Evolutionary conservation across 331 rosid genomes (phyloP).

Genomic region (Erythrophleum ivorense): DNA sequence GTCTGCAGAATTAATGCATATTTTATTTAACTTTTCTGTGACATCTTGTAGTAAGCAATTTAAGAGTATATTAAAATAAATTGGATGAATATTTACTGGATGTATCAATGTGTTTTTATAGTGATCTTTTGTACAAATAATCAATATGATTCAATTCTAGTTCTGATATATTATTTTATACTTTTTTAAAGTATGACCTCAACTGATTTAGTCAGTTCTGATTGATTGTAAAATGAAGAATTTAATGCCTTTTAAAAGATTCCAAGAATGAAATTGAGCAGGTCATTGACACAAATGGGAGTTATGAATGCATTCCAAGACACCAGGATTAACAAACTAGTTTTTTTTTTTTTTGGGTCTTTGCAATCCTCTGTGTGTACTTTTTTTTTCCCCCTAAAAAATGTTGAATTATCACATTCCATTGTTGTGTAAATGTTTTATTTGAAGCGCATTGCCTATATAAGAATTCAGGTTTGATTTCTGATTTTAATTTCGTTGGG

Average conservation of each 20-base stretch:
- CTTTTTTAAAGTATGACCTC: neutral
- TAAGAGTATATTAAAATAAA: neutral
- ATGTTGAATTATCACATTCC: constrained; percentile 10
- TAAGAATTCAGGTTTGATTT: constrained; percentile 27
- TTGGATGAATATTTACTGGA: constrained; percentile 15
- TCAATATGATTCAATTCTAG: constrained; percentile 23
- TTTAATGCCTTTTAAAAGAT: constrained; percentile 21
- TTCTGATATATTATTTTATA: constrained; percentile 1
- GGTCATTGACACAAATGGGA: constrained; percentile 30
- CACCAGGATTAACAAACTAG: constrained; percentile 8
- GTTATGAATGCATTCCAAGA: constrained; percentile 31
- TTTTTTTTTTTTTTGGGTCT: neutral
- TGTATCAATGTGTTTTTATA: neutral
- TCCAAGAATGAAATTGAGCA: constrained; percentile 28
- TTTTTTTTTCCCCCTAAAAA: neutral
- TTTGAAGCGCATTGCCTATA: constrained; percentile 17
- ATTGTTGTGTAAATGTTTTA: constrained; percentile 16
- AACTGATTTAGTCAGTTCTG: constrained; percentile 3
- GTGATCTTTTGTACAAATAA: constrained; percentile 17
- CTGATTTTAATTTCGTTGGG: constrained; percentile 29
- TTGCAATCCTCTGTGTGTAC: neutral
- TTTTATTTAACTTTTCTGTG: constrained; percentile 20
- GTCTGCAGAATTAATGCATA: constrained; percentile 50
- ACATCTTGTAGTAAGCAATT: constrained; percentile 21
- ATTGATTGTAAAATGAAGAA: constrained; percentile 15